These are phyloP conservation scores for Candida lessepsii DNA, from an alignment of 805 yeast species.

Conservation along the genomic window DNA sequence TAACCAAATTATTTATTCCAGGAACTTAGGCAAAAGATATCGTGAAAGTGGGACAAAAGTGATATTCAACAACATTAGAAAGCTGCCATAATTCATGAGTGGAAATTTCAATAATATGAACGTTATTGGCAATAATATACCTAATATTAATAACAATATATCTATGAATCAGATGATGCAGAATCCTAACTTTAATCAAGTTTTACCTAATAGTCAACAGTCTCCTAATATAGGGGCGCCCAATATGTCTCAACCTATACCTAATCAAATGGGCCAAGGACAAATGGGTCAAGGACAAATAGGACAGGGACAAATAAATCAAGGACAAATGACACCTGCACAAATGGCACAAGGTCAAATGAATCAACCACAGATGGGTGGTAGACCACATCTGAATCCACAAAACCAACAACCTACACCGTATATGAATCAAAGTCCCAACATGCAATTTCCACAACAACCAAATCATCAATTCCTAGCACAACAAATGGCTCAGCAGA, in stretches of 20 bases:
- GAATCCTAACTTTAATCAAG: slow-evolving; percentile 8
- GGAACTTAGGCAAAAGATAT: too few species aligned
- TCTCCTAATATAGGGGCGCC: slow-evolving; percentile 6
- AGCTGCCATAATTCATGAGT: slow-evolving; percentile 2
- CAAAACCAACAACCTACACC: slow-evolving; percentile 8
- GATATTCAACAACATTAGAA: too few species aligned
- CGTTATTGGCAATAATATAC: slow-evolving; percentile 5
- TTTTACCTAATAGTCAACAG: slow-evolving; percentile 5
- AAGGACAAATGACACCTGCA: slow-evolving; percentile 1
- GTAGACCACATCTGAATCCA: slow-evolving; percentile 3
- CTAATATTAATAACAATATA: neutral
- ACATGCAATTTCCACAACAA: slow-evolving; percentile 14
- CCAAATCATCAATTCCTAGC: slow-evolving; percentile 7
- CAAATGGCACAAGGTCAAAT: neutral
- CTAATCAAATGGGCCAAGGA: slow-evolving; percentile 1
- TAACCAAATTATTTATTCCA: too few species aligned
- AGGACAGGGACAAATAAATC: slow-evolving; percentile 1
- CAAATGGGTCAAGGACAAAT: neutral
- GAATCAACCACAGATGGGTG: slow-evolving; percentile 1
- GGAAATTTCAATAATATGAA: slow-evolving; percentile 5
- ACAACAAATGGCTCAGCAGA: slow-evolving; percentile 10
- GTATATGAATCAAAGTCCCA: slow-evolving; percentile 13
- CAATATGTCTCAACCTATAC: slow-evolving; percentile 6
- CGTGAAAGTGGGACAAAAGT: too few species aligned
- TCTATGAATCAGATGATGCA: slow-evolving; percentile 10